Conservation (phyloP, 169 alveolate genomes). For the Plasmodium vivax region DNA sequence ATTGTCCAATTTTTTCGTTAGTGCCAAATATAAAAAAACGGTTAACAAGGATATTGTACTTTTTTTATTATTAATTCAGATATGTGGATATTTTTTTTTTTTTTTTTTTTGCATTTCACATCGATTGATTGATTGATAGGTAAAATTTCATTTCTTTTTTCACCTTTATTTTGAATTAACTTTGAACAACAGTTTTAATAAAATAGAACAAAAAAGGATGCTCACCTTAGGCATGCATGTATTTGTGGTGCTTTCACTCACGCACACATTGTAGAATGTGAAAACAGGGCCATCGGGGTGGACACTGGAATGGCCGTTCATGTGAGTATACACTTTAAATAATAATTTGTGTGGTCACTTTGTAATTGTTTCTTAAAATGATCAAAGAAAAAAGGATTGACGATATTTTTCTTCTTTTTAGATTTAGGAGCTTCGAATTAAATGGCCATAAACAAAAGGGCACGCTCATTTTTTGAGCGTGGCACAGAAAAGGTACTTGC, state of each 20-base stretch:
- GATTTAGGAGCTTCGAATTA: neutral
- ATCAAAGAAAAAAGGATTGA: neutral
- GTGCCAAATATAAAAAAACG: neutral
- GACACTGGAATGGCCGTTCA: neutral
- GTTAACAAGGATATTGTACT: neutral
- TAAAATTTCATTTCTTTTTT: neutral
- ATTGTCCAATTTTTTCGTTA: neutral
- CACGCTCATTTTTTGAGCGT: neutral
- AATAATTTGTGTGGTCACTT: neutral
- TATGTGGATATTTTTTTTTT: neutral
- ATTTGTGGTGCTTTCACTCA: neutral
- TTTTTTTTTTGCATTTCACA: neutral
- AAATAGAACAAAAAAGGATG: neutral
- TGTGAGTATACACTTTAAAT: neutral
- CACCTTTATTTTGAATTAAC: neutral
- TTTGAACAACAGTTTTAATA: neutral
- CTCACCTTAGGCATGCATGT: neutral
- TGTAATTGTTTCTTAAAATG: neutral
- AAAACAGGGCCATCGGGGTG: neutral
- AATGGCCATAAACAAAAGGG: neutral
- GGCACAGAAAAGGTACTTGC: neutral
- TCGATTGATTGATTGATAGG: neutral
- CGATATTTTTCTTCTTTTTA: neutral
- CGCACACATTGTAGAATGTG: neutral
- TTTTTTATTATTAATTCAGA: neutral